Base-by-base conservation (phyloP, 805 yeast species). In the Blastobotrys peoriensis region DNA sequence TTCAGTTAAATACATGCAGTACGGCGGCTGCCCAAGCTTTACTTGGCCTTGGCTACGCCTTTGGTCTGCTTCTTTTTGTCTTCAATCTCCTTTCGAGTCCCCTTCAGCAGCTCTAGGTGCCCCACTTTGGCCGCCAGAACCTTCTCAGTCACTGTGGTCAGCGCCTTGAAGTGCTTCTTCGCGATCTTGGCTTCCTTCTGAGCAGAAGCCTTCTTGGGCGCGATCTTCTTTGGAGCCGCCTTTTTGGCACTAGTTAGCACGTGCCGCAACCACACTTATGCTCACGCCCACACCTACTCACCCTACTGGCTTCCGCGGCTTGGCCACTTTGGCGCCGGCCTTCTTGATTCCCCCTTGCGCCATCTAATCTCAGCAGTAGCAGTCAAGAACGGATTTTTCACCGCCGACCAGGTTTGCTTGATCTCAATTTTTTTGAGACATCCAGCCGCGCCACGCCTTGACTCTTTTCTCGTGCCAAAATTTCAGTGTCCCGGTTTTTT, bases 101-200 rank as follows among this genome's bases (percentile, higher is more conserved):
- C 98, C 64, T 86, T 88, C 52, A 91, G 69, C 33, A 91, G 62
- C 67, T 91, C 98, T 57, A 91, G 73, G 64, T 91, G 98, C 20
- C 98, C 98, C 5, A 91, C 97, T 62, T 91, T 76, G 45, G 94
- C 74, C 1, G 97, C 81, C 54, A 91, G 78, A 46, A 87, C 71
- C 66, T 79, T 87, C 66, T 91, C 98, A 2, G 98, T 91, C 35
- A 76, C 70, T 3, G 77, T 59, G 40, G 66, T 70, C 61, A 69
- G 77, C 54, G 71, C 76, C 2, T 77, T 73, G 33, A 70, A 63
- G 58, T 78, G 84, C 34, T 73, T 69, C 61, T 80, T 82, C 41
- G 73, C 68, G 46, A 83, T 66, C 54, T 78, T 78, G 46, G 73
- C 71, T 50, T 79, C 67, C 47, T 73, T 75, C 35, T 71, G 69